Percentiles rank a stretch among this genome's conserved stretches.
Conservation (phyloP, 1,139 yeast species). For the Yamadazyma taylorii region DNA sequence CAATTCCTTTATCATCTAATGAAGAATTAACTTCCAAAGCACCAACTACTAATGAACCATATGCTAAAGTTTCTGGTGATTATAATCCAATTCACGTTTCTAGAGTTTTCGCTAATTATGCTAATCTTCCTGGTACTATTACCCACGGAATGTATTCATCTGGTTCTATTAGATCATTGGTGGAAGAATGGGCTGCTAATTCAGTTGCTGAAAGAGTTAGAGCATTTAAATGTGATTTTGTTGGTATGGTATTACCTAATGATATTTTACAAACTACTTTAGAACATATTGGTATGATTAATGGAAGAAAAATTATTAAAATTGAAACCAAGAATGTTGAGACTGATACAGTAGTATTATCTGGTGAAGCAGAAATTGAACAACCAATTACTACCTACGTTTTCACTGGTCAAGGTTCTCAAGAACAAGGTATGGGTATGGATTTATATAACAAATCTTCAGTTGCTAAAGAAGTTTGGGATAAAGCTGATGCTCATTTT, state of each 20-base stretch:
- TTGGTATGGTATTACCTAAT: constrained; percentile 97
- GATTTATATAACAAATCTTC: constrained; percentile 88
- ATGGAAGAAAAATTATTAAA: constrained; percentile 94
- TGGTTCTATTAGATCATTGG: constrained; percentile 91
- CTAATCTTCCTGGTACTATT: constrained; percentile 93
- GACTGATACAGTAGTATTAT: constrained; percentile 71
- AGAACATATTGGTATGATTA: constrained; percentile 98
- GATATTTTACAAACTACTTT: constrained; percentile 84
- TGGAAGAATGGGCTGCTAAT: constrained; percentile 98
- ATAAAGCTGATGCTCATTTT: constrained; percentile 93
- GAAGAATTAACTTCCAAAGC: constrained; percentile 74
- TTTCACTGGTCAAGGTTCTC: constrained; percentile 99
- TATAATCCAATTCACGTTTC: constrained; percentile 98
- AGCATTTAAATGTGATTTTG: constrained; percentile 87
- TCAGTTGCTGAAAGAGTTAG: constrained; percentile 94
- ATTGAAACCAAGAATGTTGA: constrained; percentile 85
- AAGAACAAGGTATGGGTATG: constrained; percentile 99
- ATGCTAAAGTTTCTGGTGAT: constrained; percentile 97
- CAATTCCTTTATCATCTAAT: constrained; percentile 82
- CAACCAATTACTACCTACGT: constrained; percentile 97
- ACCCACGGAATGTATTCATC: constrained; percentile 99
- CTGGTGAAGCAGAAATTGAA: constrained; percentile 97
- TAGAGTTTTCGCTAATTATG: constrained; percentile 90
- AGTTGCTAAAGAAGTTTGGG: constrained; percentile 97
- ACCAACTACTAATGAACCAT: constrained; percentile 88